These are phyloP conservation scores for Leccinum pallidistipes DNA, from an alignment of 1,284 basidiomycete species.

Conservation along the genomic window DNA sequence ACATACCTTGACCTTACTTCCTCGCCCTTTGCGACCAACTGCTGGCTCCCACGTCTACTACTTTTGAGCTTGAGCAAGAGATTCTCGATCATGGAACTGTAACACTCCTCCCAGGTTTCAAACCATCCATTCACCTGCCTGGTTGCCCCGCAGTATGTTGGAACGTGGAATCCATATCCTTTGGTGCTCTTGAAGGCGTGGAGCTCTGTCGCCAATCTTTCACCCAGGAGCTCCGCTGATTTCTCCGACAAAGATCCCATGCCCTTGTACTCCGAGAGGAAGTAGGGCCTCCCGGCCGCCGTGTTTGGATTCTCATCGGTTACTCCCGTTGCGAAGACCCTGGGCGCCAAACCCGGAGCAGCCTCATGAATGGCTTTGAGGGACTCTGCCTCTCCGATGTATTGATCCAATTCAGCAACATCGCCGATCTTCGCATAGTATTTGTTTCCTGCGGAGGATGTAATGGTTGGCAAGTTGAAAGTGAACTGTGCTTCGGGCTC, in stretches of 20 bases:
- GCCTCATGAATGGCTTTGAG: constrained; percentile 62
- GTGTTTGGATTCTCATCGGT: constrained; percentile 35
- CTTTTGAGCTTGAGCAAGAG: constrained; percentile 56
- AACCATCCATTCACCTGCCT: constrained; percentile 77
- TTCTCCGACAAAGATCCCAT: constrained; percentile 47
- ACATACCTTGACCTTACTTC: constrained; percentile 59
- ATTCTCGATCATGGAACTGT: constrained; percentile 65
- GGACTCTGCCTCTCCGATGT: constrained; percentile 70
- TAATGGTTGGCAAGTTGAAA: constrained; percentile 47
- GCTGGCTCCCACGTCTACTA: constrained; percentile 43
- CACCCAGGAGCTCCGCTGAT: constrained; percentile 55
- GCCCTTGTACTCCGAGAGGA: constrained; percentile 77
- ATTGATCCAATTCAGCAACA: constrained; percentile 58
- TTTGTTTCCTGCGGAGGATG: constrained; percentile 55
- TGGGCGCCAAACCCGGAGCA: constrained; percentile 68
- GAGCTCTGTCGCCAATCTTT: constrained; percentile 63
- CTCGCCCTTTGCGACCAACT: constrained; percentile 56
- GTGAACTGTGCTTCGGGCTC: constrained; percentile 51
- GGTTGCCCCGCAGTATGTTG: constrained; percentile 82
- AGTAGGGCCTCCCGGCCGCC: constrained; percentile 51
- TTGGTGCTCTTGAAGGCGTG: constrained; percentile 54
- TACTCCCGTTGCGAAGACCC: constrained; percentile 53
- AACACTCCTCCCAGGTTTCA: constrained; percentile 72
- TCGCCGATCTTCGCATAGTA: constrained; percentile 66
- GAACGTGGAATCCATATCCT: constrained; percentile 74